A percentile compares a stretch with the other conserved stretches of the same genome.
Evolutionary conservation across 352 stramenopile genomes (phyloP).

Genomic region (Pythium rhizo-oryzae): DNA sequence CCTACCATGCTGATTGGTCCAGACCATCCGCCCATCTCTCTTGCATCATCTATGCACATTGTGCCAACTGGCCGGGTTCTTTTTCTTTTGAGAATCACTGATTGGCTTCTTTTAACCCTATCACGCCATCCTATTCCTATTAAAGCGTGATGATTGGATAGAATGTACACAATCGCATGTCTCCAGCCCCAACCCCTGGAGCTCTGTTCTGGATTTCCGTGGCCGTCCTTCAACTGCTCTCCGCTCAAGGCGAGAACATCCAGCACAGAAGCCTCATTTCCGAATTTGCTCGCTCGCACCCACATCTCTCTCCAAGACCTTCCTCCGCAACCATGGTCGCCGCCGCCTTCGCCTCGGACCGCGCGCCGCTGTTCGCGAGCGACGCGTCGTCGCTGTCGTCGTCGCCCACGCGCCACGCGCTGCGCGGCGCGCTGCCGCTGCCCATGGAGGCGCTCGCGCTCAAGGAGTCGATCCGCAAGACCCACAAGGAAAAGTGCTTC

Average conservation of each 20-base stretch:
- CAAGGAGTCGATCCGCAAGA: slow-evolving; percentile 44
- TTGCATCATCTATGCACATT: neutral
- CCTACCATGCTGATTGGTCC: slow-evolving; percentile 9
- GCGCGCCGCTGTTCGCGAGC: neutral
- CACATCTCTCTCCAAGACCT: neutral
- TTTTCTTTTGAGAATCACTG: neutral
- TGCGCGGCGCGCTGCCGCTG: slow-evolving; percentile 7
- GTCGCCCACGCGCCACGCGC: neutral
- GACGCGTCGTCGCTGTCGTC: neutral
- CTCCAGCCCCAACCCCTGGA: neutral
- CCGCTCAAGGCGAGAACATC: neutral
- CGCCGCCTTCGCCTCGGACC: neutral
- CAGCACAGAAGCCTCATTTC: slow-evolving; percentile 1
- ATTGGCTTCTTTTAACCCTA: slow-evolving; percentile 6
- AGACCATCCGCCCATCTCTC: neutral
- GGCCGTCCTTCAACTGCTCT: neutral
- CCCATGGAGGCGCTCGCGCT: slow-evolving; percentile 43
- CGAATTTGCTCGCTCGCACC: slow-evolving; percentile 5
- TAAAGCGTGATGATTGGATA: neutral
- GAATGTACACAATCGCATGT: neutral
- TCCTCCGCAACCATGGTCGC: slow-evolving; percentile 7
- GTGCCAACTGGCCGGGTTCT: slow-evolving; percentile 4
- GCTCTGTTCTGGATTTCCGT: neutral
- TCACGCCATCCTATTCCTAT: neutral
- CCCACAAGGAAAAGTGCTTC: slow-evolving; percentile 30